These are phyloP conservation scores for Phytopythium kandeliae DNA, from an alignment of 352 stramenopile species.

Conservation along the genomic window DNA sequence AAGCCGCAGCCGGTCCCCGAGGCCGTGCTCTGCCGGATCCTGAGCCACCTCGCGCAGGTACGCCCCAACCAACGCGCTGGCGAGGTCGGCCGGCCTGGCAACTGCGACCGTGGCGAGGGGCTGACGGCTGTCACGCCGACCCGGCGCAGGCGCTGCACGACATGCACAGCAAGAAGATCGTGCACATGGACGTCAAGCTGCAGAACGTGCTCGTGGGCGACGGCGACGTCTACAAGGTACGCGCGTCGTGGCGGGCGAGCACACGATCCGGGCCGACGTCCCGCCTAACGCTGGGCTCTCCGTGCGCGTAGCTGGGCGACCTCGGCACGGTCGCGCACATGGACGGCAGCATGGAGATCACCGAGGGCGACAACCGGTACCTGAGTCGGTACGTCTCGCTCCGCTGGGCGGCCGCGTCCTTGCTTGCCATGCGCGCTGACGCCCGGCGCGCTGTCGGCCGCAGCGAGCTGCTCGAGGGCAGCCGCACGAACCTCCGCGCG, in stretches of 20 bases:
- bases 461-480: conserved; percentile 77
- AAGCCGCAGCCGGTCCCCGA: conserved; percentile 65
- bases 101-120: neutral
- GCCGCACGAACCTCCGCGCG: conserved; percentile 62
- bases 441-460: neutral
- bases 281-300: neutral
- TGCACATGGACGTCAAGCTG: conserved; percentile 87
- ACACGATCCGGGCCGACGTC: too few species aligned
- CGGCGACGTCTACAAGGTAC: conserved; percentile 72
- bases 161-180: conserved; percentile 80
- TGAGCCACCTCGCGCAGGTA: conserved; percentile 73
- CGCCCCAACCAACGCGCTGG: too few species aligned
- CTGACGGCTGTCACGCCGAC: too few species aligned
- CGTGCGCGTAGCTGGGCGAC: conserved; percentile 42
- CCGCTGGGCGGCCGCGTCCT: too few species aligned
- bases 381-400: conserved; percentile 36
- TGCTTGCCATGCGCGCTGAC: too few species aligned
- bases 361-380: conserved; percentile 83
- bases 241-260: too few species aligned
- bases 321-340: conserved; percentile 74
- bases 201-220: conserved; percentile 70
- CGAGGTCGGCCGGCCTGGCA: too few species aligned
- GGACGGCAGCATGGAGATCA: conserved; percentile 83
- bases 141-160: conserved; percentile 51
- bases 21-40: conserved; percentile 61